Conservation (phyloP, 2,329 filamentous ascomycete genomes). For the Sporothrix pseudoabietina region DNA sequence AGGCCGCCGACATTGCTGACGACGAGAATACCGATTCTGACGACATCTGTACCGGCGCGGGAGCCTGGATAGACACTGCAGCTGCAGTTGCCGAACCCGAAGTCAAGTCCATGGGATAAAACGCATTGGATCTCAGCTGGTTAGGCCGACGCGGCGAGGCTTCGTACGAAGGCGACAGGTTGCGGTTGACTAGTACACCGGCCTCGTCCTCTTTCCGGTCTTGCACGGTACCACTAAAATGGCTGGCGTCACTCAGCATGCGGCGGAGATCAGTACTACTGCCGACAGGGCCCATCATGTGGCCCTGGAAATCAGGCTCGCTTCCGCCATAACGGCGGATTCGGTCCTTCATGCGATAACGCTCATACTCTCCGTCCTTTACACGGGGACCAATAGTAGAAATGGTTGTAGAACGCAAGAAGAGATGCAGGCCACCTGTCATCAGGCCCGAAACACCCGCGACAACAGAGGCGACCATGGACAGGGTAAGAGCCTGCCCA, state of each 20-base stretch:
- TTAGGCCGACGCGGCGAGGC: slow-evolving; percentile 34
- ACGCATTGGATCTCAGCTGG: slow-evolving; percentile 43
- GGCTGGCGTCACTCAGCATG: slow-evolving; percentile 43
- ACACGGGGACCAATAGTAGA: slow-evolving; percentile 56
- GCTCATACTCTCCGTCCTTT: slow-evolving; percentile 51
- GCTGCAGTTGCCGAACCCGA: slow-evolving; percentile 7
- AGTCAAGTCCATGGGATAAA: slow-evolving; percentile 35
- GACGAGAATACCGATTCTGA: slow-evolving; percentile 29
- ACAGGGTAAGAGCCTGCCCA: slow-evolving; percentile 51
- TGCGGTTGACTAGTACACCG: slow-evolving; percentile 37
- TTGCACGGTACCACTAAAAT: slow-evolving; percentile 36
- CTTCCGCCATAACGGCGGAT: slow-evolving; percentile 43
- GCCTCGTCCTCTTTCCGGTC: slow-evolving; percentile 42
- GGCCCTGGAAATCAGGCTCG: slow-evolving; percentile 41
- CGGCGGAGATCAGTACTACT: slow-evolving; percentile 39
- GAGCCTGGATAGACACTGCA: slow-evolving; percentile 33
- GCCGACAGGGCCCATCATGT: slow-evolving; percentile 43
- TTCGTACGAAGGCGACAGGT: slow-evolving; percentile 34
- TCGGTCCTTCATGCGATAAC: slow-evolving; percentile 48
- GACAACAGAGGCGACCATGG: slow-evolving; percentile 66
- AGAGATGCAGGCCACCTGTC: slow-evolving; percentile 66
- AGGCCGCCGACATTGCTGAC: slow-evolving; percentile 19
- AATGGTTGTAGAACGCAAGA: slow-evolving; percentile 64
- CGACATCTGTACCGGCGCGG: slow-evolving; percentile 41
- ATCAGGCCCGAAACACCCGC: slow-evolving; percentile 67